phyloP scores from a whole-genome alignment of 768 basidiomycete genomes.

The Megacollybia marginata region DNA sequence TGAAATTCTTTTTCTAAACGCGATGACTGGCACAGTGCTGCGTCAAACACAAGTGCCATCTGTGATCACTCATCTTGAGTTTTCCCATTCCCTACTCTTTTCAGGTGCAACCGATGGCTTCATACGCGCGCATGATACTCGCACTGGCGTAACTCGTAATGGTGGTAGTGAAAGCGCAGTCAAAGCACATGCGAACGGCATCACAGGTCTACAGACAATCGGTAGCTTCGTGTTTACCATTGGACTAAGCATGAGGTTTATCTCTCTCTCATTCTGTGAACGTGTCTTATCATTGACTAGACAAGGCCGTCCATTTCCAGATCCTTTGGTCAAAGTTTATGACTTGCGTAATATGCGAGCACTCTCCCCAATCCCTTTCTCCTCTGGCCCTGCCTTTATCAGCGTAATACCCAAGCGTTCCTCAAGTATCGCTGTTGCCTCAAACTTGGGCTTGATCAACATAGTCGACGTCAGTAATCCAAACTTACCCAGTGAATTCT shows the following conservation, averaged over 20 bases:
- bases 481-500: conserved; percentile 62
- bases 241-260: conserved; percentile 78
- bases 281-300: conserved; percentile 31
- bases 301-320: conserved; percentile 80
- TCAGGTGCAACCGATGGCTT: conserved; percentile 71
- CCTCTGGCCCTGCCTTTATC: conserved; percentile 81
- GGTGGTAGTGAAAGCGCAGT: conserved; percentile 45
- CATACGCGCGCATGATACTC: conserved; percentile 64
- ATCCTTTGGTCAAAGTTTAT: conserved; percentile 89
- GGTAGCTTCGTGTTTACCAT: conserved; percentile 83
- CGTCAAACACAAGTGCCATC: conserved; percentile 53
- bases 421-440: conserved; percentile 67
- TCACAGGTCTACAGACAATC: conserved; percentile 73
- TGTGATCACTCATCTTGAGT: conserved; percentile 55
- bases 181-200: conserved; percentile 74
- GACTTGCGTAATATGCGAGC: conserved; percentile 81
- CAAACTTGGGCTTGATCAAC: conserved; percentile 77
- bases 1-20: conserved; percentile 65
- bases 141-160: conserved; percentile 47
- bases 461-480: conserved; percentile 76
- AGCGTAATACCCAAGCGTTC: conserved; percentile 71
- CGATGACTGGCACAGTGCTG: conserved; percentile 59
- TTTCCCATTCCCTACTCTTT: conserved; percentile 55
- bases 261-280: background rate
- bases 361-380: conserved; percentile 81